Evolutionary conservation across 768 basidiomycete species (phyloP), one percentile per base, ranked within the genome.

Genomic region (Myochromella boudieri): DNA sequence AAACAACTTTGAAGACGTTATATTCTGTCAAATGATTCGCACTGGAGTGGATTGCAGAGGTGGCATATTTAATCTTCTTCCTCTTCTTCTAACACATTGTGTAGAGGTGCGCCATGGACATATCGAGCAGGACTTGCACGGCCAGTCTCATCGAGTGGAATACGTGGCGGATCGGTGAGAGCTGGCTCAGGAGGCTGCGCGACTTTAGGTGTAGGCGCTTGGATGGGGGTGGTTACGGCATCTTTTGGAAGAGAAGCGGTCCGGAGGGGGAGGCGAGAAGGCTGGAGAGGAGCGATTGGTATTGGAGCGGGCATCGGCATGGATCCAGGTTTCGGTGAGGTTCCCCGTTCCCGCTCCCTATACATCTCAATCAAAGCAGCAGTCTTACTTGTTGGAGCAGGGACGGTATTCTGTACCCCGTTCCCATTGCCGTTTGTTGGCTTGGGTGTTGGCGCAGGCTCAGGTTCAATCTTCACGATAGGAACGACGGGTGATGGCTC

Each of bases 281-380:
- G 66, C 7, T 67, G 62, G 15, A 67, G 61, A 24, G 68, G 71
- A 7, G 66, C 55, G 48, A 62, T 57, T 44, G 60, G 52, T 34
- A 60, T 56, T 18, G 65, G 57, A 14, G 57, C 44, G 12, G 56
- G 37, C 10, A 55, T 44, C 7, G 66, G 59, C 33, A 48, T 42
- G 4, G 65, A 40, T 14, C 53, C 45, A 9, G 66, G 59, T 12
- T 66, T 62, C 3, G 62, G 52, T n/a, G 60, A 51, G 54, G 66
- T 46, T 44, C 72, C 77, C 56, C 76, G 80, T 71, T 82, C 87
- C 20, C 68, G 69, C 67, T 91, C 85, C 41, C 87, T 80, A 56
- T 90, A 92, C 87, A 92, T 87, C 63, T 91, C 87, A 55, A 91
- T 92, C 41, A 92, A 72, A 1, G 83, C 78, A 3, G 86, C 82